phyloP scores from a whole-genome alignment of 2,329 filamentous ascomycete species.

The Fusarium sacchari region DNA sequence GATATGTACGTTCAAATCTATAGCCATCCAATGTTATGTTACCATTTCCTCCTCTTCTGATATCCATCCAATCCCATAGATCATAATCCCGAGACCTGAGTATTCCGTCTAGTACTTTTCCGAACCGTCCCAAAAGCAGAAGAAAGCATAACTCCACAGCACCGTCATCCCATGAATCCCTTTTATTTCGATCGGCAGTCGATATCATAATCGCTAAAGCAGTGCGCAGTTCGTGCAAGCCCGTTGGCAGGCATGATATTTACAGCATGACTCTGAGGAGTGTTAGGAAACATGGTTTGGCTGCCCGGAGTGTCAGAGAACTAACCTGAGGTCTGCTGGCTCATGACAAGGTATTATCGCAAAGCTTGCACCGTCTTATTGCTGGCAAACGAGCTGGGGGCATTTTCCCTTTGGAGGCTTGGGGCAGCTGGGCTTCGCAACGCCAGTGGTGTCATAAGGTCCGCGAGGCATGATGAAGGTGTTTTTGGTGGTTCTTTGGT shows the following conservation, averaged over 20 bases:
- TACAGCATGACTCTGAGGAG: constrained; percentile 30
- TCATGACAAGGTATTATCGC: constrained; percentile 26
- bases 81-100: constrained; percentile 34
- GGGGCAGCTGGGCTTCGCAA: constrained; percentile 49
- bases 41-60: constrained; percentile 35
- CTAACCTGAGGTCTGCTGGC: constrained; percentile 30
- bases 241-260: constrained; percentile 12
- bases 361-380: constrained; percentile 21
- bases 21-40: constrained; percentile 27
- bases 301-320: not conserved
- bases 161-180: constrained; percentile 30
- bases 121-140: constrained; percentile 37
- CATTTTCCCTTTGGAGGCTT: constrained; percentile 49
- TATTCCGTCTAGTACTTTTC: constrained; percentile 43
- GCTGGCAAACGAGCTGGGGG: constrained; percentile 16
- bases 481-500: constrained; percentile 15
- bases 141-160: constrained; percentile 40
- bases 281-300: constrained; percentile 15
- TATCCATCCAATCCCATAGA: constrained; percentile 28
- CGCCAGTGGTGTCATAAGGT: constrained; percentile 52
- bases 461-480: constrained; percentile 48
- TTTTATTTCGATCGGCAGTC: constrained; percentile 40
- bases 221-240: constrained; percentile 32
- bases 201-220: constrained; percentile 40
- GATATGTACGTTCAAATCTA: constrained; percentile 41